Base-by-base conservation (phyloP, 2,329 filamentous ascomycete genomes). In the Penicillium brevicompactum region DNA sequence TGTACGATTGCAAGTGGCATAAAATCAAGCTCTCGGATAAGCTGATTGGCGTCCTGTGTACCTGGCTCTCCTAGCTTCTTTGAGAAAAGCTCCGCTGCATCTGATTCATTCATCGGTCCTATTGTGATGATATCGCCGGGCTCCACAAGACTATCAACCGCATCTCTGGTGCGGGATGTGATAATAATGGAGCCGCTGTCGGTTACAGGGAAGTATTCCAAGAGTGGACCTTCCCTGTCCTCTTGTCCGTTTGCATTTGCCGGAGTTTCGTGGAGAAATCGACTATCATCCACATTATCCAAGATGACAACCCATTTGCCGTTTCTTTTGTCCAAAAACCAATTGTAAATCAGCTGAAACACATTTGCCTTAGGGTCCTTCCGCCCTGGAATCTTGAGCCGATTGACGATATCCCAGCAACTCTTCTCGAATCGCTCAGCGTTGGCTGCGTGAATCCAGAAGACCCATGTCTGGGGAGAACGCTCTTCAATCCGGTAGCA, bases 401-500 rank as follows among this genome's bases (percentile, higher is more conserved):
- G 46, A 30, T 70, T 59, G 22, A 71, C 70, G 58, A 77, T 69
- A 11, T 71, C 63, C 53, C 57, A 63, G 53, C 65, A 75, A 32
- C 65, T 65, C 46, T 74, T 64, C 56, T 75, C 66, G 43, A 76
- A 71, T 7, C 70, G 63, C 32, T 63, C 59, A 0, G 55, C 56
- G 44, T 68, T 71, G 46, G 65, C 69, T 4, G 70, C 68, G 52
- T 76, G 61, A 6, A 76, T 60, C 74, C 70, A 78, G 50, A 75
- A 75, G 22, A 76, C 60, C 60, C 61, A 71, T 13, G 62, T 69
- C n/a, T 67, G 27, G 0, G 67, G 63, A 21, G 56, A 66, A 16
- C 44, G 52, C 0, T 69, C 58, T 53, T 57, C 60, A 16, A 62
- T 55, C 46, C 56, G 59, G 53, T 76, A 68, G 0, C 66, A 62